phyloP scores from a whole-genome alignment of 306 rosid genomes.

The Gastrolobium bilobum region DNA sequence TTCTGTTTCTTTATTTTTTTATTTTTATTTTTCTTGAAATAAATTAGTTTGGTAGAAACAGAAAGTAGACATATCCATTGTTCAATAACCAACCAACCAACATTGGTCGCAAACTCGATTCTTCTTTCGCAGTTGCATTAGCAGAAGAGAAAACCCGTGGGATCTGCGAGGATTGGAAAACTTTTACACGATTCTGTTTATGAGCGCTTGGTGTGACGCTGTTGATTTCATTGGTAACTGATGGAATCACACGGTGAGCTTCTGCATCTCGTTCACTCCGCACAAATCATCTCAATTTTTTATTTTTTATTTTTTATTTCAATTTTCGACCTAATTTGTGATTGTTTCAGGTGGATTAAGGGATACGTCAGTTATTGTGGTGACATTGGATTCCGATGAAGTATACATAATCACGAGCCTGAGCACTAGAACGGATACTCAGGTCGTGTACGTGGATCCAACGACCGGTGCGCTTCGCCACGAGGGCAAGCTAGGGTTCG shows the following conservation, averaged over 20 bases:
- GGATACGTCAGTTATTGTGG: constrained; percentile 79
- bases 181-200: not conserved
- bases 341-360: constrained; percentile 58
- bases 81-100: not conserved
- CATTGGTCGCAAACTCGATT: constrained; percentile 10
- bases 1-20: no score
- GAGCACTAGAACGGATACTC: constrained; percentile 71
- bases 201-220: not conserved
- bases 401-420: constrained; percentile 74
- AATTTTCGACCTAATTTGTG: not conserved
- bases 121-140: not conserved
- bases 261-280: not conserved
- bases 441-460: constrained; percentile 87
- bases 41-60: not conserved
- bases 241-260: constrained; percentile 45
- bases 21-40: not conserved
- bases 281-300: not conserved
- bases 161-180: constrained; percentile 19
- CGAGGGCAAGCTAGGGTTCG: constrained; percentile 64
- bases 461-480: constrained; percentile 87
- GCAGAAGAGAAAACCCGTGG: not conserved
- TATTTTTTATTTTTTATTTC: not conserved
- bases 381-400: constrained; percentile 85
- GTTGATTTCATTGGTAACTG: not conserved
- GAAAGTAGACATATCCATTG: not conserved